A percentile compares a stretch with the other conserved stretches of the same genome.
Conservation (phyloP, 148 eudicot genomes). For the Nepenthes gracilis region DNA sequence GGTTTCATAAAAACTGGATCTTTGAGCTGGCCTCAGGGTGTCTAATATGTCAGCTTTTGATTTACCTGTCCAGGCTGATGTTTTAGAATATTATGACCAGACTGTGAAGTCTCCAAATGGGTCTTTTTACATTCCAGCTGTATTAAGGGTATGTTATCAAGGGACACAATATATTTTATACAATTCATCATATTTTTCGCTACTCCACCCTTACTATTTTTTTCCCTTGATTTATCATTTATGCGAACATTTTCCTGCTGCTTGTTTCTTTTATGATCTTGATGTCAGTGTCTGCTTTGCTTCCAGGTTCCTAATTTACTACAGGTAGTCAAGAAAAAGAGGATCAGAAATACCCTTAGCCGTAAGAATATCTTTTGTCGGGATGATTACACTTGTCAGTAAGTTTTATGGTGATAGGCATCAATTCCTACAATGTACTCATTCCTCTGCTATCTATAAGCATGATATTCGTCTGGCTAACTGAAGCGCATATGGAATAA, state of each 20-base stretch:
- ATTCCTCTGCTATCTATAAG: neutral
- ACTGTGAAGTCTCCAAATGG: slow-evolving; percentile 85
- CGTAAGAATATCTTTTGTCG: slow-evolving; percentile 76
- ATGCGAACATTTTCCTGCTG: neutral
- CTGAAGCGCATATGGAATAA: too few relatives aligned
- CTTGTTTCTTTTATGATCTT: slow-evolving; percentile 8
- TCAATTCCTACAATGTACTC: neutral
- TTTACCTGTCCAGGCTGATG: slow-evolving; percentile 67
- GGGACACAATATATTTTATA: neutral
- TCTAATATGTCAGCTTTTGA: neutral
- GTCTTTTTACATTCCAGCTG: slow-evolving; percentile 93
- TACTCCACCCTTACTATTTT: neutral
- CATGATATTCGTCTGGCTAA: neutral
- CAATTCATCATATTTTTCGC: neutral
- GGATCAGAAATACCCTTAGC: slow-evolving; percentile 59
- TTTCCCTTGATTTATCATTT: neutral
- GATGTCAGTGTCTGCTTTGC: slow-evolving; percentile 1
- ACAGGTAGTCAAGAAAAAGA: slow-evolving; percentile 82
- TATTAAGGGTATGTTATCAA: slow-evolving; percentile 57
- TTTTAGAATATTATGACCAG: slow-evolving; percentile 89
- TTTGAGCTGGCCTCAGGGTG: neutral
- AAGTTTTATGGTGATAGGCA: slow-evolving; percentile 19
- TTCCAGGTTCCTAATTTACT: slow-evolving; percentile 86
- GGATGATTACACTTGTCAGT: slow-evolving; percentile 87
- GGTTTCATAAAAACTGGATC: neutral